A percentile compares a stretch with the other conserved stretches of the same genome.
These are phyloP conservation scores for Phanerochaete sordida DNA, from an alignment of 768 basidiomycete species.

Conservation along the genomic window DNA sequence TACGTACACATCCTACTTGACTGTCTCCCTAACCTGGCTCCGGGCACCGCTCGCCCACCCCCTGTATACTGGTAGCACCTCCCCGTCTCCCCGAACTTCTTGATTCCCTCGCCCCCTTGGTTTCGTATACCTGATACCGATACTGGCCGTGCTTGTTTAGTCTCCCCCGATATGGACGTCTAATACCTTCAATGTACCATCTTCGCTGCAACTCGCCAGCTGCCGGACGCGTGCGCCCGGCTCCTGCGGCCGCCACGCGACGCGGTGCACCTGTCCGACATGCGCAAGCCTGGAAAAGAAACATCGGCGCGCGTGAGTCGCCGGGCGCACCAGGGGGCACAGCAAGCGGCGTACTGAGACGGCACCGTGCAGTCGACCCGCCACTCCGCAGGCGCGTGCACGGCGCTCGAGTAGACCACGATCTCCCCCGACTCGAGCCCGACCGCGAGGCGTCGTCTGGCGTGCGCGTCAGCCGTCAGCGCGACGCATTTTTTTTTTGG, in stretches of 20 bases:
- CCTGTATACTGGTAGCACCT: conserved; percentile 61
- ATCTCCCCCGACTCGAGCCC: conserved; percentile 85
- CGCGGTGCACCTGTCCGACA: conserved; percentile 71
- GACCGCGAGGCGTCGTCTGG: conserved; percentile 63
- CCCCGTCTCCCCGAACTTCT: not conserved
- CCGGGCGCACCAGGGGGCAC: not conserved
- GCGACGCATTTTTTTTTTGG: not conserved
- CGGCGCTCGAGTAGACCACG: conserved; percentile 47
- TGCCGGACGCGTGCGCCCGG: conserved; percentile 30
- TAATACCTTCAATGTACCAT: conserved; percentile 83
- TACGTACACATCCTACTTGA: conserved; percentile 42
- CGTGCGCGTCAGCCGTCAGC: not conserved
- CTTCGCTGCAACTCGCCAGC: conserved; percentile 89
- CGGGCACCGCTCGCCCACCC: conserved; percentile 44
- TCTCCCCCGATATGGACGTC: conserved; percentile 50
- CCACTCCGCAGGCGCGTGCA: conserved; percentile 40
- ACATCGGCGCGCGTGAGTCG: not conserved
- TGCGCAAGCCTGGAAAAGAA: conserved; percentile 56
- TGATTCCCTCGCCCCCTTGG: not conserved
- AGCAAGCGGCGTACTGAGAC: conserved; percentile 41
- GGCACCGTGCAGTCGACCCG: conserved; percentile 40
- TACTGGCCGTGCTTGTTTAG: conserved; percentile 36
- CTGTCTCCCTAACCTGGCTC: conserved; percentile 61
- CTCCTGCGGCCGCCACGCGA: conserved; percentile 69
- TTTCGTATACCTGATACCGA: not conserved